Evolutionary conservation across 768 basidiomycete species (phyloP).

Genomic region (Boletus sensibilis): DNA sequence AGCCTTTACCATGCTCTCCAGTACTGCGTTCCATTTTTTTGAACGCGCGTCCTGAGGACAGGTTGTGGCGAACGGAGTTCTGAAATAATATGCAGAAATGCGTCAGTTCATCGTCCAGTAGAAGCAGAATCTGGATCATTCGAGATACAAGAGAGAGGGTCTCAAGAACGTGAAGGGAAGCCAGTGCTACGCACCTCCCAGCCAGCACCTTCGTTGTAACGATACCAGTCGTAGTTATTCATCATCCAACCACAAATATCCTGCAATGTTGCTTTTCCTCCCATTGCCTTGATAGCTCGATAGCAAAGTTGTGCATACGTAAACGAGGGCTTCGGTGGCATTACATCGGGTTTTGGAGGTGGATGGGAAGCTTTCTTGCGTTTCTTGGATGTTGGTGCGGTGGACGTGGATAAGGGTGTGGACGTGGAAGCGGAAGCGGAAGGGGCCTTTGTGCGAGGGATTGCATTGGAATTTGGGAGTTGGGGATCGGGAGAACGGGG

Average conservation of each 20-base stretch:
- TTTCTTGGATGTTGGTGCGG: slow-evolving; percentile 51
- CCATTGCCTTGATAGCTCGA: slow-evolving; percentile 78
- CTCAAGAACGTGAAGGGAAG: neutral
- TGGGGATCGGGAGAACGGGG: slow-evolving; percentile 49
- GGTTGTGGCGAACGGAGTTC: slow-evolving; percentile 93
- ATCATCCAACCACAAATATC: slow-evolving; percentile 93
- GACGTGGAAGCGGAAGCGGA: slow-evolving; percentile 24
- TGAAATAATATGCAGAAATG: slow-evolving; percentile 31
- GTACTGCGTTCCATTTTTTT: slow-evolving; percentile 84
- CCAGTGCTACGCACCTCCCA: slow-evolving; percentile 73
- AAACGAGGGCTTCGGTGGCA: slow-evolving; percentile 84
- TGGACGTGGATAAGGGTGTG: slow-evolving; percentile 4
- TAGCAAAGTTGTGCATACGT: slow-evolving; percentile 94
- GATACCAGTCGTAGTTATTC: slow-evolving; percentile 87
- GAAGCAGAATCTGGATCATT: slow-evolving; percentile 1
- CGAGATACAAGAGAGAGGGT: neutral
- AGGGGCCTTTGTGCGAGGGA: slow-evolving; percentile 43
- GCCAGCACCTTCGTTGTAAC: slow-evolving; percentile 73
- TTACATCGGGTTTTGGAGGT: slow-evolving; percentile 63
- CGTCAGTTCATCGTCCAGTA: slow-evolving; percentile 11
- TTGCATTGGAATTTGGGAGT: slow-evolving; percentile 63
- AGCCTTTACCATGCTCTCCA: slow-evolving; percentile 88
- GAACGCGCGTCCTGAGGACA: slow-evolving; percentile 92
- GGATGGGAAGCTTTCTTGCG: slow-evolving; percentile 58
- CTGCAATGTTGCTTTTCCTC: slow-evolving; percentile 85